A percentile compares a stretch with the other conserved stretches of the same genome.
phyloP scores from a whole-genome alignment of 345 rosid genomes.

The Clarkia xantiana region DNA sequence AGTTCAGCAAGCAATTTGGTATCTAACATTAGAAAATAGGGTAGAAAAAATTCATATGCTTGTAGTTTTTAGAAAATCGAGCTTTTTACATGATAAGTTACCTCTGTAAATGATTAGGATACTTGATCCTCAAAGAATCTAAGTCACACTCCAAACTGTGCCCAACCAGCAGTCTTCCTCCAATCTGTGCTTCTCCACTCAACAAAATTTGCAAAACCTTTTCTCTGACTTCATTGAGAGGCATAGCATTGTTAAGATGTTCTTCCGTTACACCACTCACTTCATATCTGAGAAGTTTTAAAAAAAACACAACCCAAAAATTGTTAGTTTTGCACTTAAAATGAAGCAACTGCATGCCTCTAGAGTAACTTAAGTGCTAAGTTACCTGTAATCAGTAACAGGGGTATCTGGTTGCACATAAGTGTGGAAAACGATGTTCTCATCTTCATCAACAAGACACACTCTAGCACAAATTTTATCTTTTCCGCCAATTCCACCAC shows the following conservation, averaged over 20 bases:
- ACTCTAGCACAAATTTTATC: slow-evolving; percentile 47
- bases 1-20: no score
- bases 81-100: slow-evolving; percentile 11
- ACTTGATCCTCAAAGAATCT: slow-evolving; percentile 42
- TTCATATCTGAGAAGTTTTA: slow-evolving; percentile 29
- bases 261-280: slow-evolving; percentile 59
- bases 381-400: slow-evolving; percentile 50
- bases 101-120: slow-evolving; percentile 58
- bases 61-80: no score
- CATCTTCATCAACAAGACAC: slow-evolving; percentile 61
- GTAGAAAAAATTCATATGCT: no score
- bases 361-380: background rate
- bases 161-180: slow-evolving; percentile 59
- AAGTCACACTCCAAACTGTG: slow-evolving; percentile 52
- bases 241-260: slow-evolving; percentile 43
- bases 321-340: no score
- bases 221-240: slow-evolving; percentile 34
- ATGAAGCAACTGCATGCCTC: slow-evolving; percentile 4
- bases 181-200: no score
- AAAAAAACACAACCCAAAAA: background rate
- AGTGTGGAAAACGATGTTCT: slow-evolving; percentile 40
- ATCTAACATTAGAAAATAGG: no score
- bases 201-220: slow-evolving; percentile 29
- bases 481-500: slow-evolving; percentile 49
- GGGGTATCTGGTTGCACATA: slow-evolving; percentile 43